Evolutionary conservation across 345 rosid genomes (phyloP).

Genomic region (Salix arbutifolia): DNA sequence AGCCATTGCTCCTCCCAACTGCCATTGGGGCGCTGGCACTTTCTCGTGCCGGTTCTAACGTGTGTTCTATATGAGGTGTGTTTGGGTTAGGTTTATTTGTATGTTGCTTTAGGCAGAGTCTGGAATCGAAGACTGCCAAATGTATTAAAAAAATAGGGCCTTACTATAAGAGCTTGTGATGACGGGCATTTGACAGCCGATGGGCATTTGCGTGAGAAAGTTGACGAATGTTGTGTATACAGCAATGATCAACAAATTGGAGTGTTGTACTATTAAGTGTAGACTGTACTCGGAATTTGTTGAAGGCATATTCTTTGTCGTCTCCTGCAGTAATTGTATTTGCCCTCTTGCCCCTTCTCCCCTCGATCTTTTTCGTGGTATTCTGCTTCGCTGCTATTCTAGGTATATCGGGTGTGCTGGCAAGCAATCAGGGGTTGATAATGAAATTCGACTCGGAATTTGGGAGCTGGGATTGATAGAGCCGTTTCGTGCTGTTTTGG

Average conservation of each 20-base stretch:
- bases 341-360: neutral
- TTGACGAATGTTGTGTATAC: constrained; percentile 18
- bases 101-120: constrained; percentile 14
- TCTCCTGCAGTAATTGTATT: neutral
- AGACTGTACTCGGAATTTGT: constrained; percentile 12
- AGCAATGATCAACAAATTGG: constrained; percentile 10
- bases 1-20: constrained; percentile 37
- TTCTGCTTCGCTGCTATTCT: neutral
- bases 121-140: constrained; percentile 16
- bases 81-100: constrained; percentile 19
- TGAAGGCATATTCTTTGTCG: constrained; percentile 1
- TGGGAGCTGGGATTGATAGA: neutral
- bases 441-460: neutral
- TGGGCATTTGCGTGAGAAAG: constrained; percentile 6
- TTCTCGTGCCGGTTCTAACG: constrained; percentile 35
- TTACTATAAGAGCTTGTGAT: constrained; percentile 12
- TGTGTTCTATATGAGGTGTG: constrained; percentile 37
- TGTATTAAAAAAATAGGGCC: constrained; percentile 1
- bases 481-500: neutral
- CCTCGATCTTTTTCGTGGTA: no score
- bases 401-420: neutral
- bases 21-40: constrained; percentile 45
- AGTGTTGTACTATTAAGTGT: constrained; percentile 3
- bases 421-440: neutral
- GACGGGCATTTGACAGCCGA: constrained; percentile 21